Evolutionary conservation across 805 yeast genomes (phyloP).

Genomic region (Peterozyma xylosa): DNA sequence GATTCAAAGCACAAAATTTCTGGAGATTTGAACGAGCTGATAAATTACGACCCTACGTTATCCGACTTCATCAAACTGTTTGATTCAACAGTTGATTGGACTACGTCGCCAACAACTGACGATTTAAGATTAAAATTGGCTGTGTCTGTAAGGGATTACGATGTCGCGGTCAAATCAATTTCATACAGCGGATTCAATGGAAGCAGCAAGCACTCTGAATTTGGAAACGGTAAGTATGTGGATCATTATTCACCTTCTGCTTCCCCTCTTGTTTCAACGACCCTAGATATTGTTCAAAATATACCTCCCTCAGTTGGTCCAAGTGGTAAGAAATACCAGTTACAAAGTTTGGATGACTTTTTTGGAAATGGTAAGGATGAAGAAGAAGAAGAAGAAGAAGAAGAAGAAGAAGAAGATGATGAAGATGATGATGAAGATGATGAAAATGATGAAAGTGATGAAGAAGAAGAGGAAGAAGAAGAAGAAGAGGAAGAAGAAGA

Average conservation of each 20-base stretch:
- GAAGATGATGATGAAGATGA: slow-evolving; percentile 21
- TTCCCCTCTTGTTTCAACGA: too few relatives aligned
- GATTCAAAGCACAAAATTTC: neutral
- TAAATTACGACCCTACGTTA: slow-evolving; percentile 10
- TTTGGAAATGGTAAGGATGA: slow-evolving; percentile 39
- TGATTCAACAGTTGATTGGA: slow-evolving; percentile 3
- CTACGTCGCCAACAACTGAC: slow-evolving; percentile 1
- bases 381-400: slow-evolving; percentile 19
- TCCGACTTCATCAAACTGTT: slow-evolving; percentile 4
- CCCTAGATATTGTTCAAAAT: too few relatives aligned
- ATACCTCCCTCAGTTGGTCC: neutral
- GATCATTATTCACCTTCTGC: too few relatives aligned
- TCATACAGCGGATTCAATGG: slow-evolving; percentile 1
- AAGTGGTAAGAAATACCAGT: slow-evolving; percentile 36
- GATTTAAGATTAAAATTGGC: neutral
- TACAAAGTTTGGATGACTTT: slow-evolving; percentile 85
- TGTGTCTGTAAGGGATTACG: slow-evolving; percentile 1
- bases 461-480: slow-evolving; percentile 23
- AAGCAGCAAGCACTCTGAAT: neutral
- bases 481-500: slow-evolving; percentile 25
- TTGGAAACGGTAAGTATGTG: neutral
- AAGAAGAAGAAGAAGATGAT: slow-evolving; percentile 18
- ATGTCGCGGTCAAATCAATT: neutral
- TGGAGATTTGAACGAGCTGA: slow-evolving; percentile 4
- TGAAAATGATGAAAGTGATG: slow-evolving; percentile 18